Percentiles rank a stretch among this genome's conserved stretches.
Conservation (phyloP, 805 yeast genomes). For the Lipomyces sp. region DNA sequence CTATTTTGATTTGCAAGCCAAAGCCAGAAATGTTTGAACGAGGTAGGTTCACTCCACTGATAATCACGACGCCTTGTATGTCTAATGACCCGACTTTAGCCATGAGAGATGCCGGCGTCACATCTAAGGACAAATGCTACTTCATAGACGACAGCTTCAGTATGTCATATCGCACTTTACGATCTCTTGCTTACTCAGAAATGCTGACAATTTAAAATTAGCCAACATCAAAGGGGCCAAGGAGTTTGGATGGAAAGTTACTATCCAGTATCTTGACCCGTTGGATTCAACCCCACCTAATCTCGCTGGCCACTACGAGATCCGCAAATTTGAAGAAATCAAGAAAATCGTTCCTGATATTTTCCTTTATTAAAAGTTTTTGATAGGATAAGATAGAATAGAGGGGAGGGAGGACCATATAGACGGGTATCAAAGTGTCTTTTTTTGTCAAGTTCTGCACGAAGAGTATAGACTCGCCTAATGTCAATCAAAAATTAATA, state of each 20-base stretch:
- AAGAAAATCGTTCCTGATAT: slow-evolving; percentile 58
- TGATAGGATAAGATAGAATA: slow-evolving; percentile 12
- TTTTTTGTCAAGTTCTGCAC: background rate
- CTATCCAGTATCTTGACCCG: slow-evolving; percentile 76
- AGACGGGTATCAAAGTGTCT: background rate
- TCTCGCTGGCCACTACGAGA: slow-evolving; percentile 53
- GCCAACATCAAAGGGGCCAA: slow-evolving; percentile 76
- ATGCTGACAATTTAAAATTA: slow-evolving; percentile 8
- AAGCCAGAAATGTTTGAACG: slow-evolving; percentile 67
- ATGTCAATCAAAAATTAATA: background rate
- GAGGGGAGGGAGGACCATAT: background rate
- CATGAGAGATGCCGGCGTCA: slow-evolving; percentile 64
- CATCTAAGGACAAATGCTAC: slow-evolving; percentile 57
- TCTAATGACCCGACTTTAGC: slow-evolving; percentile 35
- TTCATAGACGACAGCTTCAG: slow-evolving; percentile 85
- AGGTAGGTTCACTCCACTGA: slow-evolving; percentile 45
- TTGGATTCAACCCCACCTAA: slow-evolving; percentile 55
- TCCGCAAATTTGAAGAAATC: slow-evolving; percentile 63
- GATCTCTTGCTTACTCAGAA: background rate
- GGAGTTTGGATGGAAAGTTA: slow-evolving; percentile 70
- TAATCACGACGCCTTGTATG: too few species aligned
- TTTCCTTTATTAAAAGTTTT: slow-evolving; percentile 42
- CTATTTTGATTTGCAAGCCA: slow-evolving; percentile 85
- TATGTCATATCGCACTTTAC: slow-evolving; percentile 7
- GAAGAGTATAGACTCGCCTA: background rate